phyloP scores from a whole-genome alignment of 2,329 filamentous ascomycete genomes.

The Alternaria angustiovoidea region DNA sequence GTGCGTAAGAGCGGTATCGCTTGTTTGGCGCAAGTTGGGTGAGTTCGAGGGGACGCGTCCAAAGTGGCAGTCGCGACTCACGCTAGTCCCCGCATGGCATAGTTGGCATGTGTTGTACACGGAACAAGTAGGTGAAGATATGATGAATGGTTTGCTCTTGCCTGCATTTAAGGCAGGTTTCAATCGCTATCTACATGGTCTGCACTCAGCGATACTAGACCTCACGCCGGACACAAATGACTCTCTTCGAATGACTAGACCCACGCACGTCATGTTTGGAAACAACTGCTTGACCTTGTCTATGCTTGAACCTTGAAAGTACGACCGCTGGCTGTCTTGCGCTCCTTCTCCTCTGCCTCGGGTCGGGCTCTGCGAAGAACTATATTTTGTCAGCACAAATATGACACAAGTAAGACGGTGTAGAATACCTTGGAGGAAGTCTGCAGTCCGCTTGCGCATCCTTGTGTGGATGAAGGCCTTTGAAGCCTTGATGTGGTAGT shows the following conservation, averaged over 20 bases:
- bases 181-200: conserved; percentile 1
- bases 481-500: conserved; percentile 99
- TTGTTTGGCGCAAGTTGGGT: conserved; percentile 16
- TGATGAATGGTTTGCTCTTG: background rate
- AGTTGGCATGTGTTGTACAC: background rate
- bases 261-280: background rate
- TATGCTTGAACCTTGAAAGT: conserved; percentile 76
- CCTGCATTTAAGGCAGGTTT: background rate
- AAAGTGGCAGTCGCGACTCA: conserved; percentile 28
- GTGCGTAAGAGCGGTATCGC: conserved; percentile 6
- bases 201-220: background rate
- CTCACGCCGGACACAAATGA: background rate
- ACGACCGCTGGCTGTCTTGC: conserved; percentile 95
- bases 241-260: background rate
- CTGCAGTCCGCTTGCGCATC: conserved; percentile 96
- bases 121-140: background rate
- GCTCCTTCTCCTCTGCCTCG: conserved; percentile 95
- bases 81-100: conserved; percentile 12
- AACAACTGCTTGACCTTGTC: background rate
- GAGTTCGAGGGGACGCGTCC: conserved; percentile 26
- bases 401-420: background rate
- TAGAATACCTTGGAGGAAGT: conserved; percentile 89
- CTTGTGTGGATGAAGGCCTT: conserved; percentile 99
- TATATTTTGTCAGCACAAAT: conserved; percentile 56
- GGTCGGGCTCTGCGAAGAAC: conserved; percentile 95